A percentile compares a stretch with the other conserved stretches of the same genome.
These are phyloP conservation scores for Solanum aculeatissimum DNA, from an alignment of 305 asterid genomes.

Conservation along the genomic window DNA sequence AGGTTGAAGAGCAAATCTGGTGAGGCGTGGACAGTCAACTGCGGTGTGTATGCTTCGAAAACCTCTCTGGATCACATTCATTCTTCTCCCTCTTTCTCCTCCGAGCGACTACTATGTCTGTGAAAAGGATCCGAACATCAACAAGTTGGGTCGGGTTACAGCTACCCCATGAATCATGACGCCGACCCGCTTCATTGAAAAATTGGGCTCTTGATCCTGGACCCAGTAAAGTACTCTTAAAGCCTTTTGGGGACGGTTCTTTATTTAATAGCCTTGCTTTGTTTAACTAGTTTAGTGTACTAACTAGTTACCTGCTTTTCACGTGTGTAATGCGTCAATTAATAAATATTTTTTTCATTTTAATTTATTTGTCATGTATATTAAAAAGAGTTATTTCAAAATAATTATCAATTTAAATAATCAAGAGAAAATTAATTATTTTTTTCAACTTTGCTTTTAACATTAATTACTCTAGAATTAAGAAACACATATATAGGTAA, in stretches of 20 bases:
- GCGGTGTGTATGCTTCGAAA: constrained; percentile 29
- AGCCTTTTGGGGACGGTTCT: not conserved
- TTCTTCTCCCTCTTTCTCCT: not conserved
- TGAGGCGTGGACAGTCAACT: constrained; percentile 45
- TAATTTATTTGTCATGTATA: no score
- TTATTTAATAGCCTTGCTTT: not conserved
- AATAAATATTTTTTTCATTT: no score
- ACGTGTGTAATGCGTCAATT: no score
- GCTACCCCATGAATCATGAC: not conserved
- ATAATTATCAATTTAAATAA: no score
- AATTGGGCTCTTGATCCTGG: not conserved
- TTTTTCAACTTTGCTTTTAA: no score
- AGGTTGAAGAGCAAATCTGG: constrained; percentile 45
- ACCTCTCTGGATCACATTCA: not conserved
- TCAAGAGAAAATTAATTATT: no score
- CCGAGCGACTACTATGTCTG: not conserved
- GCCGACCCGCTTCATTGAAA: not conserved
- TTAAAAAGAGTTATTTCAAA: no score
- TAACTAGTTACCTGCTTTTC: no score
- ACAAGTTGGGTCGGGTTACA: not conserved
- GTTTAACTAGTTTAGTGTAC: no score
- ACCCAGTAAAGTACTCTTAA: not conserved
- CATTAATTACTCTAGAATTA: no score
- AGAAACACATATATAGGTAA: no score
- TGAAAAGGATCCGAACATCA: not conserved